Percentiles rank a stretch among this genome's conserved stretches.
Conservation (phyloP, 352 stramenopile species). For the Pythium plurisporium region DNA sequence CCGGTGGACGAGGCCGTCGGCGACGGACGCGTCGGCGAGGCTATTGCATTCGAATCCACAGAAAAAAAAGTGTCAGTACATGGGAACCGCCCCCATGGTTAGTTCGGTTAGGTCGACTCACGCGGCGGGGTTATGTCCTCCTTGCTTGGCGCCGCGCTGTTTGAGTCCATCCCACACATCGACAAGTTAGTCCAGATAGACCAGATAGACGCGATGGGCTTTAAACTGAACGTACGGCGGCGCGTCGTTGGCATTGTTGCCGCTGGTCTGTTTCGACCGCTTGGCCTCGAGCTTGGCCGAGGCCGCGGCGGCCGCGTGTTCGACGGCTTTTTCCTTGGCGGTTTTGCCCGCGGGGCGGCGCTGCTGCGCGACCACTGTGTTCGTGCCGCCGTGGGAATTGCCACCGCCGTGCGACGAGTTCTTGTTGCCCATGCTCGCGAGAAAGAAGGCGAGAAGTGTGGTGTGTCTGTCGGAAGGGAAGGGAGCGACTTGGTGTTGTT, state of each 20-base stretch:
- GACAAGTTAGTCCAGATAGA: neutral
- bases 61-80: neutral
- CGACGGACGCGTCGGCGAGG: conserved; percentile 18
- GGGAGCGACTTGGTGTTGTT: no score
- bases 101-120: neutral
- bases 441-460: no score
- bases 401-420: conserved; percentile 1
- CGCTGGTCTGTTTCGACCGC: neutral
- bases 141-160: conserved; percentile 2
- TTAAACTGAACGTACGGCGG: neutral
- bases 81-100: neutral
- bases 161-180: neutral
- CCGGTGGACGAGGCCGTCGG: conserved; percentile 10
- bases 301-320: conserved; percentile 9
- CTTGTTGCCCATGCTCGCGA: conserved; percentile 29
- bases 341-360: conserved; percentile 11
- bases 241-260: neutral
- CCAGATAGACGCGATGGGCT: no score
- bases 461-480: no score
- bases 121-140: conserved; percentile 12
- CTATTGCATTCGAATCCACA: neutral
- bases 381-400: conserved; percentile 3
- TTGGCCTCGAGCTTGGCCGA: conserved; percentile 19
- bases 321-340: conserved; percentile 20
- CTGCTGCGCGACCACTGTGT: conserved; percentile 9